Evolutionary conservation across 2,329 filamentous ascomycete genomes (phyloP).

Genomic region (Bipolaris gigantea): DNA sequence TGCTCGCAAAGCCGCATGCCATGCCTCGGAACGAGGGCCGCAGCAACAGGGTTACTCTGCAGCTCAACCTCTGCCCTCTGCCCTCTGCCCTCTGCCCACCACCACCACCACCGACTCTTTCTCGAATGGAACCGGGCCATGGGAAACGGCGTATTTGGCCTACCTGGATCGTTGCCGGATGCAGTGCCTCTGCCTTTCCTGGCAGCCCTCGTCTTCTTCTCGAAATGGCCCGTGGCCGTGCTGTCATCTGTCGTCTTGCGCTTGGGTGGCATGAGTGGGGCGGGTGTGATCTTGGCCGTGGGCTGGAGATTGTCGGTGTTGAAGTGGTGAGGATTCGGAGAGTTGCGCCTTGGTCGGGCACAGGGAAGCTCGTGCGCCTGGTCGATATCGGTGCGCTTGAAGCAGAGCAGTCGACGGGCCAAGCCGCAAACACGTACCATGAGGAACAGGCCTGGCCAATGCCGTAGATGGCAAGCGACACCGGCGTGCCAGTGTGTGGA

Average conservation of each 20-base stretch:
- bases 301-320: not conserved
- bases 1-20: constrained; percentile 6
- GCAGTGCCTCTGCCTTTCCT: constrained; percentile 3
- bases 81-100: not conserved
- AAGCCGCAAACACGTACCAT: constrained; percentile 5
- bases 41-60: constrained; percentile 5
- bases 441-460: constrained; percentile 1
- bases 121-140: not conserved
- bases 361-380: constrained; percentile 10
- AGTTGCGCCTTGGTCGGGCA: not conserved
- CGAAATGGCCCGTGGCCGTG: constrained; percentile 1
- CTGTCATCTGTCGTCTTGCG: constrained; percentile 9
- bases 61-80: constrained; percentile 3
- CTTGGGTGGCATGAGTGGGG: constrained; percentile 13
- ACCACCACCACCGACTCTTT: not conserved
- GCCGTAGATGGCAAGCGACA: constrained; percentile 2
- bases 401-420: constrained; percentile 4
- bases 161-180: constrained; percentile 1
- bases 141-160: not conserved
- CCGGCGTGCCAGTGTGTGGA: constrained; percentile 2
- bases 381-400: constrained; percentile 12
- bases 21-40: constrained; percentile 15
- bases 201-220: constrained; percentile 5
- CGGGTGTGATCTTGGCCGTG: constrained; percentile 2
- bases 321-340: not conserved